These are phyloP conservation scores for Arthrobotrys entomopaga DNA, from an alignment of 2,329 filamentous ascomycete species.

Conservation along the genomic window DNA sequence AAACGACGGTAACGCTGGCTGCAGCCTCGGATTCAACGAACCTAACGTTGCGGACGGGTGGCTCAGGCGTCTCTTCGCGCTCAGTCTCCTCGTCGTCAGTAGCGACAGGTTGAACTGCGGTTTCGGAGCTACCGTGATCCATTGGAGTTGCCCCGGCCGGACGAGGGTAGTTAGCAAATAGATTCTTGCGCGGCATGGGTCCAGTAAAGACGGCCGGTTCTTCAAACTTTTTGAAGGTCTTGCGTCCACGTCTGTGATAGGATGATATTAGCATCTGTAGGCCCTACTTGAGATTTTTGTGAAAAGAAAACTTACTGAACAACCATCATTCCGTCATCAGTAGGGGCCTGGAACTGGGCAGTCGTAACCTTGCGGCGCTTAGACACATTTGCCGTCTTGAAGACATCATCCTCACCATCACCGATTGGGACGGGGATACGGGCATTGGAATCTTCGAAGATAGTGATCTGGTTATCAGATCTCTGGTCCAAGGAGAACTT, in stretches of 20 bases:
- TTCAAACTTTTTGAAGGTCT: conserved; percentile 37
- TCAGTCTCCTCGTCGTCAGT: conserved; percentile 53
- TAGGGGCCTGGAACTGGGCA: conserved; percentile 19
- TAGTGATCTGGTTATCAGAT: conserved; percentile 35
- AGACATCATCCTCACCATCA: conserved; percentile 42
- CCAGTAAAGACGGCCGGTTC: conserved; percentile 20
- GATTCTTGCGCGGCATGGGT: conserved; percentile 47
- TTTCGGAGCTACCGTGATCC: not conserved
- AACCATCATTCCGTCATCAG: conserved; percentile 40
- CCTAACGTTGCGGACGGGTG: conserved; percentile 38
- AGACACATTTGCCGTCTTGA: conserved; percentile 19
- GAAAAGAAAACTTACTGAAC: conserved; percentile 42
- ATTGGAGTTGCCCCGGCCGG: conserved; percentile 6
- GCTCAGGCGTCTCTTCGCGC: conserved; percentile 49
- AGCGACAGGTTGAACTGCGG: conserved; percentile 17
- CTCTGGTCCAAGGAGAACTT: conserved; percentile 51
- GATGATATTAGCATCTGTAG: conserved; percentile 17
- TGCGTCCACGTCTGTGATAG: conserved; percentile 32
- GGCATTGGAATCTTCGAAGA: conserved; percentile 47
- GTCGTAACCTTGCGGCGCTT: conserved; percentile 26
- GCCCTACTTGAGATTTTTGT: not conserved
- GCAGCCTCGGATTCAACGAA: conserved; percentile 34
- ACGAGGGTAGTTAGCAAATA: conserved; percentile 27
- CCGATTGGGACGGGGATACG: conserved; percentile 40
- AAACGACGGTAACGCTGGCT: conserved; percentile 7